Percentiles rank a stretch among this genome's conserved stretches.
Evolutionary conservation across 228 moss, liverwort and hornwort genomes (phyloP).

Genomic region (Sphagnum fallax): DNA sequence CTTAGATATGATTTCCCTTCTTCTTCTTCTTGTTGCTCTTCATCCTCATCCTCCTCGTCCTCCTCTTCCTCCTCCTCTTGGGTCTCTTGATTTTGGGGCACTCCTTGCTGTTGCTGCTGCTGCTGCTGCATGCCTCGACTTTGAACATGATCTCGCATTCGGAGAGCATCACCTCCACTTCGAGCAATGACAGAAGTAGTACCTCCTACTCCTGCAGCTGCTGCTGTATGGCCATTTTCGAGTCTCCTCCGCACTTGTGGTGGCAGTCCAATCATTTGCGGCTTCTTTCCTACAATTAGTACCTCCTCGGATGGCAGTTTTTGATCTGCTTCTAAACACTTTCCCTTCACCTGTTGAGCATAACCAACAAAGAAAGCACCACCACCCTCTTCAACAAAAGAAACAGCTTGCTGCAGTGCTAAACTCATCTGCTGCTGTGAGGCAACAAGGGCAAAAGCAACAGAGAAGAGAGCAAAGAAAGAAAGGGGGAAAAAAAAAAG

Average conservation of each 20-base stretch:
- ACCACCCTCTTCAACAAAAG: background rate
- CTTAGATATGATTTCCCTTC: constrained; percentile 7
- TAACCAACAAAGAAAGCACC: background rate
- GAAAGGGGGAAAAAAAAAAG: background rate
- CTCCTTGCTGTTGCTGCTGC: too few species aligned
- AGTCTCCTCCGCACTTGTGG: too few species aligned
- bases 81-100: too few species aligned
- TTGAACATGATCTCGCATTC: constrained; percentile 7
- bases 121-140: too few species aligned
- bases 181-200: constrained; percentile 12
- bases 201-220: constrained; percentile 1
- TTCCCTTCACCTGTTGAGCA: background rate
- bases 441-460: background rate
- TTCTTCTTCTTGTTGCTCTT: constrained; percentile 15
- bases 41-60: constrained; percentile 13
- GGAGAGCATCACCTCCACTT: constrained; percentile 24
- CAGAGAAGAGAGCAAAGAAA: background rate
- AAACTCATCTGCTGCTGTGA: background rate
- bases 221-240: background rate
- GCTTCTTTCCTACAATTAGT: background rate
- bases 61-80: background rate
- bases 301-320: background rate
- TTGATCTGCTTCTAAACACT: constrained; percentile 2
- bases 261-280: too few species aligned
- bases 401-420: background rate